Evolutionary conservation across 164 flowering plant species (phyloP), one percentile per base, ranked within the genome.

Genomic region (Chloranthus sessilifolius): DNA sequence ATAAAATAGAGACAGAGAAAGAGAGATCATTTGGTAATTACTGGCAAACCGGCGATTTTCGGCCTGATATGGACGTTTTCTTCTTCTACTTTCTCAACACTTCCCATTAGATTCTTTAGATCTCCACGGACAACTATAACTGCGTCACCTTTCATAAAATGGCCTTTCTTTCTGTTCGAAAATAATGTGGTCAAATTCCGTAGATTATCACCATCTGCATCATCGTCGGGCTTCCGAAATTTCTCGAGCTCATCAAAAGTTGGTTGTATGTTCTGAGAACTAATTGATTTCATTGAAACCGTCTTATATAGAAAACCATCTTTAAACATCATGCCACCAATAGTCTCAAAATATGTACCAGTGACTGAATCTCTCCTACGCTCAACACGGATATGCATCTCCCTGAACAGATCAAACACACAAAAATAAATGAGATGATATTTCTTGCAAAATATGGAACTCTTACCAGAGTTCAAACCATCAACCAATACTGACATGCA

Each of bases 31-130:
- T 29, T 5, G n/a, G 12, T 9, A 52, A 3, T 69, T 74, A 91
- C 96, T 36, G 85, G 86, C 53, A 92, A 80, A 55, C 73, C 98
- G 47, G 80, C 63, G 78, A 70, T 69, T 65, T 82, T 79, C 17
- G 96, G 85, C 73, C 82, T 79, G 43, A 92, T 84, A 54, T 78
- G 82, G 10, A 88, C 87, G 63, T 72, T 78, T 21, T 76, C 95
- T 71, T 92, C 98, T 55, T 92, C 96, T 36, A 83, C 98, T 66
- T 92, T 92, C 67, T 92, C 98, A 59, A 92, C 96, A 78, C 83
- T 74, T 12, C 98, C 98, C 75, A 79, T 88, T 66, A 92, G 66
- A 60, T 82, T 86, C 59, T 75, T 88, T 0, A 92, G 81, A 66
- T 92, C 98, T 17, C 98, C 98, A 70, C 73, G 81, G 35, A 88